phyloP scores from a whole-genome alignment of 2,329 filamentous ascomycete species.

The Aspergillus intermedius region DNA sequence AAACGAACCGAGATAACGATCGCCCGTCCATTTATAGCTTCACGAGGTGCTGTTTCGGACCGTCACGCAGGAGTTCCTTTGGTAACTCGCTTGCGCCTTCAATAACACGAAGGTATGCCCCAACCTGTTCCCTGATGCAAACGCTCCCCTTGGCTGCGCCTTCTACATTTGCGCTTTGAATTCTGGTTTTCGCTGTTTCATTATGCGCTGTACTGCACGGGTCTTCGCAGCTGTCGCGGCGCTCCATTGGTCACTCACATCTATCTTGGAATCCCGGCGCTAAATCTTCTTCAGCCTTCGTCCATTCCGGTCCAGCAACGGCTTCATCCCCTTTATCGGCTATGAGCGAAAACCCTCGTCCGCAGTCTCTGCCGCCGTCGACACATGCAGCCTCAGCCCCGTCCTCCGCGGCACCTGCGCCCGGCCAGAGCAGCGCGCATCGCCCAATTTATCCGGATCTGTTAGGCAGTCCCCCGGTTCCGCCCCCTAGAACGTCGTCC shows the following conservation, averaged over 20 bases:
- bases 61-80: slow-evolving; percentile 16
- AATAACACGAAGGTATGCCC: slow-evolving; percentile 48
- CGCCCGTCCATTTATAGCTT: slow-evolving; percentile 10
- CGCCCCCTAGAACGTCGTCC: slow-evolving; percentile 76
- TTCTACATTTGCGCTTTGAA: slow-evolving; percentile 32
- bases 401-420: slow-evolving; percentile 22
- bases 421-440: slow-evolving; percentile 24
- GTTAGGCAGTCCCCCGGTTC: slow-evolving; percentile 59
- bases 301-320: slow-evolving; percentile 22
- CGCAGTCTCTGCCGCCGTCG: slow-evolving; percentile 36
- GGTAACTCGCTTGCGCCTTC: slow-evolving; percentile 15
- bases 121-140: slow-evolving; percentile 54
- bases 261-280: slow-evolving; percentile 9
- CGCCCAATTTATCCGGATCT: slow-evolving; percentile 39
- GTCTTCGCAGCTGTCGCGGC: slow-evolving; percentile 37
- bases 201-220: slow-evolving; percentile 46
- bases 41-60: slow-evolving; percentile 18
- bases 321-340: slow-evolving; percentile 22
- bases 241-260: slow-evolving; percentile 10
- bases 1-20: slow-evolving; percentile 5
- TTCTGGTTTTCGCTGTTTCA: slow-evolving; percentile 40
- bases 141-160: slow-evolving; percentile 51
- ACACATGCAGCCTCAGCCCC: slow-evolving; percentile 38
- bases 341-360: slow-evolving; percentile 39
- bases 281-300: slow-evolving; percentile 25